Evolutionary conservation across 352 stramenopile genomes (phyloP), one percentile per base, ranked within the genome.

Genomic region (Elongisporangium senticosum): DNA sequence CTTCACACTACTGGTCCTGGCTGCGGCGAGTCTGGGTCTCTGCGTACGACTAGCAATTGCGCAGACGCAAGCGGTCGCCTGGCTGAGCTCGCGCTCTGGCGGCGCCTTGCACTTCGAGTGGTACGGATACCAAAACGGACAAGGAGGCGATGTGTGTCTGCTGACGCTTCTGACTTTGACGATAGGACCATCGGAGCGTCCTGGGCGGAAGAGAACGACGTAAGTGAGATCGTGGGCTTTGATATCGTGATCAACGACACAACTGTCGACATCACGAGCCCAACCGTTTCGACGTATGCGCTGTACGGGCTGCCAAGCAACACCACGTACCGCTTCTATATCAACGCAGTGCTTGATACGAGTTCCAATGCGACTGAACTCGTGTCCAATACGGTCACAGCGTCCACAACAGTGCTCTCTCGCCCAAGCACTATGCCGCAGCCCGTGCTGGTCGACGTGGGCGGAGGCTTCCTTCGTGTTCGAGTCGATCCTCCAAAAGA

Each of bases 81-180:
- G 53, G 59, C 23, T 72, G 4, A 23, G 28, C 19, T 28, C 53
- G 17, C 59, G 61, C 23, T 76, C 70, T 15, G 71, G 73, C 14
- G 76, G 76, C 3, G 58, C 69, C 3, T 19, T 86, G n/a, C 51
- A 68, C 43, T 58, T 86, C 3, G 13, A 60, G 15, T 83, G 74
- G 70, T 74, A 64, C 10, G 58, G 7, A 21, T 11, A 21, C 49
- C 17, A 43, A 8, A 24, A 20, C 19, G 21, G 4, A 49, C 6
- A 7, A 15, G 10, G 20, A 39, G 7, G n/a, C 6, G 13, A 10
- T 53, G 49, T 4, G 19, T 19, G 33, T 14, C 40, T 55, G 20
- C 37, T 26, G 24, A 47, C 23, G 22, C 33, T n/a, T 52, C 8
- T 20, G 22, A 17, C 28, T 39, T 39, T 26, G 37, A 13, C 10